A percentile compares a stretch with the other conserved stretches of the same genome.
These are phyloP conservation scores for Cladosporium oxysporum DNA, from an alignment of 2,329 filamentous ascomycete genomes.

Conservation along the genomic window DNA sequence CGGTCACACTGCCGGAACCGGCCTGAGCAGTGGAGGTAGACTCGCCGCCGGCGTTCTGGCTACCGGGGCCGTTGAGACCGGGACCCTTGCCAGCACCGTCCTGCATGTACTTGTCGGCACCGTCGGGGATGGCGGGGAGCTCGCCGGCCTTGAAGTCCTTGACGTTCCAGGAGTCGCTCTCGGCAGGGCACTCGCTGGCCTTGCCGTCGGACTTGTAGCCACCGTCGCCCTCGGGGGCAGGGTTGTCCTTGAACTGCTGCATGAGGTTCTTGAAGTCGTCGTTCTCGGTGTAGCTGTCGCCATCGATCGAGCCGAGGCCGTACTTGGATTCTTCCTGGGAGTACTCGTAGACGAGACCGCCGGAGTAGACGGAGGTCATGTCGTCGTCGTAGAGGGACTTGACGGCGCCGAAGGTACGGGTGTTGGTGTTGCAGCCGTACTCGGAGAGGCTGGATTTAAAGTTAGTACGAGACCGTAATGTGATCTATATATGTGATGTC, in stretches of 20 bases:
- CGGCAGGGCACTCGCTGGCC: constrained; percentile 56
- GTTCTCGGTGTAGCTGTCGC: constrained; percentile 53
- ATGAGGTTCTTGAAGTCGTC: constrained; percentile 64
- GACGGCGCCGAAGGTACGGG: constrained; percentile 79
- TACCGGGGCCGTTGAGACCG: constrained; percentile 58
- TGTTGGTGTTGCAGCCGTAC: constrained; percentile 85
- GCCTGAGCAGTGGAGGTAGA: constrained; percentile 52
- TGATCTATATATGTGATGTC: background rate
- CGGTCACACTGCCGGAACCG: constrained; percentile 51
- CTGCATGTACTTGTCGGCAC: constrained; percentile 58
- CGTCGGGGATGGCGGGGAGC: constrained; percentile 59
- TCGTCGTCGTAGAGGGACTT: constrained; percentile 73
- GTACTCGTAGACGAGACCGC: constrained; percentile 96
- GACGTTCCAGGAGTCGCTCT: constrained; percentile 60
- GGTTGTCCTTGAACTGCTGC: constrained; percentile 51
- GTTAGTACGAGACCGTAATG: constrained; percentile 21
- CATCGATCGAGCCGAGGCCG: constrained; percentile 71
- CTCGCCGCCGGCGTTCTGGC: constrained; percentile 56
- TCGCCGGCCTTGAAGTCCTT: constrained; percentile 44
- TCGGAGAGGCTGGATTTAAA: constrained; percentile 68
- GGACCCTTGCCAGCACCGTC: constrained; percentile 59
- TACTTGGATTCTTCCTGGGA: constrained; percentile 75
- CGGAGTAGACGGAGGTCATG: constrained; percentile 91
- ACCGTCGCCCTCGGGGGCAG: constrained; percentile 57
- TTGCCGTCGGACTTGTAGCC: constrained; percentile 58